phyloP scores from a whole-genome alignment of 208 protist species.

The Plasmodiophora brassicae region DNA sequence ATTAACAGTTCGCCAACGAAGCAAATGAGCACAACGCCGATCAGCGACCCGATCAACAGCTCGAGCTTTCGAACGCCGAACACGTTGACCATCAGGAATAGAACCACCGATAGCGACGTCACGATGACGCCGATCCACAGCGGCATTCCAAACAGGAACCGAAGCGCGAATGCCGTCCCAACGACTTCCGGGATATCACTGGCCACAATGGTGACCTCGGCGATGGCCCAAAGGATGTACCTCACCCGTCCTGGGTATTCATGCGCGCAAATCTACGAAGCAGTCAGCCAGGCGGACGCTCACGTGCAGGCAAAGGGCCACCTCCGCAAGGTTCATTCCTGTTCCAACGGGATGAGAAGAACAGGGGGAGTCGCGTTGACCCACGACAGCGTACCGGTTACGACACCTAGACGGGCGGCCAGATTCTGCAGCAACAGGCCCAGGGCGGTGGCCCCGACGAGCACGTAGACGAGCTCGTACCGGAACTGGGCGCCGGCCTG shows the following conservation, averaged over 20 bases:
- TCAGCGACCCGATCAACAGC: not conserved
- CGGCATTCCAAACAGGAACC: not conserved
- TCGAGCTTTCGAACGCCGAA: not conserved
- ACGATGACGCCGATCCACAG: constrained; percentile 14
- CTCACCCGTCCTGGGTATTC: not conserved
- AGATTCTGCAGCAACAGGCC: constrained; percentile 21
- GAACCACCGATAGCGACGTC: not conserved
- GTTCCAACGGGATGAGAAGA: not conserved
- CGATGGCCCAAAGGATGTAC: not conserved
- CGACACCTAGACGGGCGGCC: not conserved
- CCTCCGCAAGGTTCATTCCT: not conserved
- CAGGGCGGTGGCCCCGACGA: not conserved
- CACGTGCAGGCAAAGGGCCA: not conserved
- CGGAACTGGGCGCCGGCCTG: not conserved
- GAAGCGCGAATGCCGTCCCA: constrained; percentile 6
- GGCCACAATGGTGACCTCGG: constrained; percentile 4
- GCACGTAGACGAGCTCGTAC: not conserved
- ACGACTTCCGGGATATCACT: not conserved
- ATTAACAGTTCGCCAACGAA: not conserved
- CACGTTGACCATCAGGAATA: not conserved
- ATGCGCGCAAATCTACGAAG: not conserved
- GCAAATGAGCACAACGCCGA: not conserved
- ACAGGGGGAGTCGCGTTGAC: not conserved
- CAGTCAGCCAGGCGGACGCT: not conserved
- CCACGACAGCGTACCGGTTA: not conserved